These are phyloP conservation scores for Lenzites betulinus DNA, from an alignment of 768 basidiomycete species.

Conservation along the genomic window DNA sequence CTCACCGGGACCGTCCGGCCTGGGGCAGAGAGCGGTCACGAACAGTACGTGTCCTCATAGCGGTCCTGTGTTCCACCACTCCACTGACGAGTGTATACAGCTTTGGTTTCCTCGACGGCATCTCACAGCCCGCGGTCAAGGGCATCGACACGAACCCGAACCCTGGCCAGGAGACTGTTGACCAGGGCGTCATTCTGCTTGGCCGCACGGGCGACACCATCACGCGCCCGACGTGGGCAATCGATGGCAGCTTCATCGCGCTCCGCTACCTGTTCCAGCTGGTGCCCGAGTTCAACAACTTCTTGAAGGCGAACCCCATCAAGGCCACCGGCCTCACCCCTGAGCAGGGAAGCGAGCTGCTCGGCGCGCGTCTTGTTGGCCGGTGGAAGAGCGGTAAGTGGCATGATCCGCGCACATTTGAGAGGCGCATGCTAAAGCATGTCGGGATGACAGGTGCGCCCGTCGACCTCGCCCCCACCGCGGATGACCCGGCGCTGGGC, in stretches of 20 bases:
- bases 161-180: conserved; percentile 29
- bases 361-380: conserved; percentile 37
- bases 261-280: conserved; percentile 36
- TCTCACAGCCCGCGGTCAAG: conserved; percentile 33
- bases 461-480: conserved; percentile 28
- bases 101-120: conserved; percentile 35
- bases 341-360: conserved; percentile 28
- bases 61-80: no score
- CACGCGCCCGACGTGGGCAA: conserved; percentile 36
- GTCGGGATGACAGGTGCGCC: conserved; percentile 28
- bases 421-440: not conserved
- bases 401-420: no score
- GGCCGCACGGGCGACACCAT: conserved; percentile 22
- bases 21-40: conserved; percentile 29
- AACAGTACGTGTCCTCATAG: conserved; percentile 23
- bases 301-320: conserved; percentile 28
- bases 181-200: conserved; percentile 32
- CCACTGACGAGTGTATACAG: not conserved
- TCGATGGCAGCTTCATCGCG: conserved; percentile 35
- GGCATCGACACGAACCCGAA: conserved; percentile 28
- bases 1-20: conserved; percentile 39
- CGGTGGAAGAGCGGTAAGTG: conserved; percentile 36
- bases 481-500: conserved; percentile 31
- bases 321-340: conserved; percentile 18
- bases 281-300: conserved; percentile 39